These are phyloP conservation scores for Hypoxylon intermedium DNA, from an alignment of 495 filamentous ascomycete genomes.

Conservation along the genomic window DNA sequence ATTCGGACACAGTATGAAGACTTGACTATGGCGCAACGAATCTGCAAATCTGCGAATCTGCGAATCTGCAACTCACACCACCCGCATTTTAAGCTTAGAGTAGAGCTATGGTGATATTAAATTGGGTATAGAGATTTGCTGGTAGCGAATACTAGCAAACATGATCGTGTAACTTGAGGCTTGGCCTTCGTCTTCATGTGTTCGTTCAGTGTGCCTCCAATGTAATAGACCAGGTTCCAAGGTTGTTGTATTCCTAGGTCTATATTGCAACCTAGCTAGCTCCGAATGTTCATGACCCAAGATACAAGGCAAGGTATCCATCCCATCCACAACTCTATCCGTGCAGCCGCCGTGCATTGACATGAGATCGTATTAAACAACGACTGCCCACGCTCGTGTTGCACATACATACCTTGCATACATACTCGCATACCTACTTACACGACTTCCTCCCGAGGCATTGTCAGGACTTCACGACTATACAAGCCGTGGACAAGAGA, in stretches of 20 bases:
- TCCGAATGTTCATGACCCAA: constrained; percentile 23
- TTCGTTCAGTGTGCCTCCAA: constrained; percentile 25
- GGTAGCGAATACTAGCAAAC: constrained; percentile 18
- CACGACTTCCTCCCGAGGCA: constrained; percentile 1
- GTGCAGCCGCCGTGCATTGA: constrained; percentile 1
- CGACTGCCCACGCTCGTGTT: constrained; percentile 19
- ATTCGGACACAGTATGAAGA: too few relatives aligned
- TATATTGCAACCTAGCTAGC: constrained; percentile 12
- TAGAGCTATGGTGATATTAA: constrained; percentile 11
- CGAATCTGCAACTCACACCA: background rate
- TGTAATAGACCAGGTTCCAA: constrained; percentile 22
- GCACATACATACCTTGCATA: constrained; percentile 10
- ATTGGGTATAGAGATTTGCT: constrained; percentile 23
- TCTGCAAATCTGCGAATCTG: constrained; percentile 7
- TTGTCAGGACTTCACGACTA: background rate
- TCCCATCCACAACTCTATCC: constrained; percentile 21
- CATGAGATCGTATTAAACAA: constrained; percentile 26
- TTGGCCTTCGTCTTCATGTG: too few relatives aligned
- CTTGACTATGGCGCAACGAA: background rate
- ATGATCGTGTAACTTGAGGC: constrained; percentile 24
- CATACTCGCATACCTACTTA: background rate
- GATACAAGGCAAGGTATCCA: constrained; percentile 8
- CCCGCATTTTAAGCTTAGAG: constrained; percentile 4
- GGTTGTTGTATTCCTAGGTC: constrained; percentile 13
- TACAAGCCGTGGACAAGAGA: background rate